Evolutionary conservation across 2,329 filamentous ascomycete genomes (phyloP), one percentile per base, ranked within the genome.

Genomic region (Grosmannia penicillata): DNA sequence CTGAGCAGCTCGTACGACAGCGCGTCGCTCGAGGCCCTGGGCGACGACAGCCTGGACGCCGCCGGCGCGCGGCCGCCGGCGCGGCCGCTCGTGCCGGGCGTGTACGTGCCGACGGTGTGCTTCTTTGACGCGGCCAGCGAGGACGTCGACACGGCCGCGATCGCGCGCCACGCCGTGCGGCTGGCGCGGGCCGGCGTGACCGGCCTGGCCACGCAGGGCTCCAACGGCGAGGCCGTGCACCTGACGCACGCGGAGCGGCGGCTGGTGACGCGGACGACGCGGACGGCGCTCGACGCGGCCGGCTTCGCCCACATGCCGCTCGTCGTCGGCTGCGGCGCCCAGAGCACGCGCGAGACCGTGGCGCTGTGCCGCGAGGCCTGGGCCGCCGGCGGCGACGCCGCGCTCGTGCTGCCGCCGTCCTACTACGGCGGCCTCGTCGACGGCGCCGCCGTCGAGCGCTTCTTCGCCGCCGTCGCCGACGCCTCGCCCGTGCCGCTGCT

Each of bases 181-280:
- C 72, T 89, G n/a, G 82, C 80, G 33, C 66, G 75, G 50, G 72
- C 78, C 22, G 82, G 82, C 45, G 72, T 87, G 30, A 70, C 77
- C 14, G 81, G 82, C 17, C 66, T 89, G 33, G 78, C 81, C 35
- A 82, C 78, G 10, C 82, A 86, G 55, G 82, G 82, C 33, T 84
- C 78, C 52, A 89, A 89, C 52, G 82, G 82, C 49, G 83, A 91
- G 62, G 82, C 83, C 8, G 81, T 86, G 11, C 82, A 86, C 52
- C 68, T 89, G 25, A 75, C 76, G 31, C 77, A 78, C 49, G 62
- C 69, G 19, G 82, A 89, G 59, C 73, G 82, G 42, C 68, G 70
- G 34, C 60, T 72, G 37, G 73, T 89, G 49, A 86, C 79, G 7
- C 61, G 62, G 36, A 74, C 77, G 25, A 86, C 81, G 2, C 75